Percentiles rank a stretch among this genome's conserved stretches.
Conservation (phyloP, 1,139 yeast genomes). For the Yamadazyma triangularis region DNA sequence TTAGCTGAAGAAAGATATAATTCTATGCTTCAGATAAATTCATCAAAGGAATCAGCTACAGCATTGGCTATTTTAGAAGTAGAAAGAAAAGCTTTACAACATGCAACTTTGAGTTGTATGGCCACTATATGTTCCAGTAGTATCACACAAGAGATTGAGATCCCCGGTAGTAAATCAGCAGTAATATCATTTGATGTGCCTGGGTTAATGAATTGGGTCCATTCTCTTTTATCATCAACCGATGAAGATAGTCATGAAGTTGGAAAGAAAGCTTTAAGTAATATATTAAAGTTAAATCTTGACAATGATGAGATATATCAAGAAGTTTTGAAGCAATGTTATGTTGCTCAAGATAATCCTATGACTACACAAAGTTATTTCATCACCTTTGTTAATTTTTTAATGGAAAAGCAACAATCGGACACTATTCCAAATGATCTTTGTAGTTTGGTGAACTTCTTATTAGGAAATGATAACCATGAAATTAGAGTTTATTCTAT, state of each 20-base stretch:
- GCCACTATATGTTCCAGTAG: constrained; percentile 71
- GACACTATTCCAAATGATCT: constrained; percentile 51
- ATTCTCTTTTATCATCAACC: constrained; percentile 57
- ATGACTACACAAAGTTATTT: constrained; percentile 66
- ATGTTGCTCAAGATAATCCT: constrained; percentile 47
- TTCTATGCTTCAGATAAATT: constrained; percentile 51
- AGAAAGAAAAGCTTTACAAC: constrained; percentile 68
- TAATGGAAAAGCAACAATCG: constrained; percentile 34
- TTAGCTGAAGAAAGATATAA: constrained; percentile 65
- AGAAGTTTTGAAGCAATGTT: constrained; percentile 68
- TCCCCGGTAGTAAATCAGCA: constrained; percentile 33
- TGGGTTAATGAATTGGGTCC: constrained; percentile 73
- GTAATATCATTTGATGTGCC: constrained; percentile 67
- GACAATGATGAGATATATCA: constrained; percentile 53
- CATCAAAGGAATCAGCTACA: constrained; percentile 46
- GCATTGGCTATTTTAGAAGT: constrained; percentile 78
- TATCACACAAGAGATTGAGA: constrained; percentile 47
- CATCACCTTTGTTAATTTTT: constrained; percentile 61
- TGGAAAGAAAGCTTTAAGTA: constrained; percentile 71
- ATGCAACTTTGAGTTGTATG: constrained; percentile 78
- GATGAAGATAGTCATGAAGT: constrained; percentile 56
- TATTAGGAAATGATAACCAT: constrained; percentile 61
- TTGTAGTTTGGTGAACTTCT: constrained; percentile 62
- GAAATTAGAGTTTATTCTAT: constrained; percentile 64
- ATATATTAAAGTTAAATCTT: constrained; percentile 58